Conservation (phyloP, 495 filamentous ascomycete genomes). For the Tuber brumale region DNA sequence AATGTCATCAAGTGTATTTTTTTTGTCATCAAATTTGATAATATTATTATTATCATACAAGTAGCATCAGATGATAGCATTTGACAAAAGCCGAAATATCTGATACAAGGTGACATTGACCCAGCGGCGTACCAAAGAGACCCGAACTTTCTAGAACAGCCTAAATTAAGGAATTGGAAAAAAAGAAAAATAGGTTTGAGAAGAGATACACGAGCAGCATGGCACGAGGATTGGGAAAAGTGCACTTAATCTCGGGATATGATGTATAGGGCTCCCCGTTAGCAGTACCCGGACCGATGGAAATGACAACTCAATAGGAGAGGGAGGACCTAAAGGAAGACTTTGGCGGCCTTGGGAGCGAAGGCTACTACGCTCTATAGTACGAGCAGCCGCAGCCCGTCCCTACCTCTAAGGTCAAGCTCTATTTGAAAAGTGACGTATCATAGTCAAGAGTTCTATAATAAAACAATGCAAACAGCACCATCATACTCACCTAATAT, state of each 20-base stretch:
- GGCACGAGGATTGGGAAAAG: neutral
- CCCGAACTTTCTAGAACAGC: neutral
- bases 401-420: neutral
- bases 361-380: neutral
- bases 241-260: neutral
- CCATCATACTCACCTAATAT: neutral
- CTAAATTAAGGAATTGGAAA: neutral
- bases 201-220: neutral
- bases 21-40: too few relatives aligned
- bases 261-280: neutral
- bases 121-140: neutral
- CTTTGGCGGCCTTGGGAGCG: neutral
- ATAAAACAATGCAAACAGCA: neutral
- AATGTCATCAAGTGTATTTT: too few relatives aligned
- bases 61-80: too few relatives aligned
- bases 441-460: neutral
- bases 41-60: too few relatives aligned
- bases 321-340: neutral
- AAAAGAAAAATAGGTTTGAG: neutral
- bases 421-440: neutral
- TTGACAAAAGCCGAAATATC: too few relatives aligned
- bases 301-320: neutral
- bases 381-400: neutral
- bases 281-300: neutral
- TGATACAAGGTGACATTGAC: too few relatives aligned